Conservation (phyloP, 148 eudicot species). For the Talinum fruticosum region DNA sequence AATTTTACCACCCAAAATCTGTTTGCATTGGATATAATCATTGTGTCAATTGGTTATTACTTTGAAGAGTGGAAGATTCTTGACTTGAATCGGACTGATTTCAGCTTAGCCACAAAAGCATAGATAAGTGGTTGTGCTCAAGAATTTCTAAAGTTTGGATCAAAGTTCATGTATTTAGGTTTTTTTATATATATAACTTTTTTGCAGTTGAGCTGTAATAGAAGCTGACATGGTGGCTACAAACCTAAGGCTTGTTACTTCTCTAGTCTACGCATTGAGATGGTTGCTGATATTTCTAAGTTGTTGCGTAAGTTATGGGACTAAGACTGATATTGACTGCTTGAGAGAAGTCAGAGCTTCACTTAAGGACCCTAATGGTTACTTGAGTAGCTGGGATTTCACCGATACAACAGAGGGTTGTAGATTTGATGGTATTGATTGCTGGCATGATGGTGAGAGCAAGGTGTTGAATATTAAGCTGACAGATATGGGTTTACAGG, state of each 20-base stretch:
- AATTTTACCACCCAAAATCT: too few species aligned
- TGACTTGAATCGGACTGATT: conserved; percentile 10
- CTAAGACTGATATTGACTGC: conserved; percentile 34
- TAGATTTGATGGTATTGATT: conserved; percentile 36
- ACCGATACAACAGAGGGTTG: conserved; percentile 37
- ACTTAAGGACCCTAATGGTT: conserved; percentile 32
- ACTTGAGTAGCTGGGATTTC: conserved; percentile 39
- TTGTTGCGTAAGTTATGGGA: conserved; percentile 25
- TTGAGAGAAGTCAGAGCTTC: conserved; percentile 19
- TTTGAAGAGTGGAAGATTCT: background rate
- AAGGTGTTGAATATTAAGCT: conserved; percentile 37
- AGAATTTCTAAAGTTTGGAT: background rate
- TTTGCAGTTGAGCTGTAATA: conserved; percentile 10
- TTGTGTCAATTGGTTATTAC: conserved; percentile 3
- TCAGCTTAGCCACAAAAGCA: background rate
- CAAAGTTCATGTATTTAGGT: conserved; percentile 8
- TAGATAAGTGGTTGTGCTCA: background rate
- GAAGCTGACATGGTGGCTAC: conserved; percentile 16
- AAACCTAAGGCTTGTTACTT: background rate
- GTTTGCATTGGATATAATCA: too few species aligned
- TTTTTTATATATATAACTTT: too few species aligned
- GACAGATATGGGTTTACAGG: too few species aligned
- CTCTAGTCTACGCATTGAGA: conserved; percentile 20
- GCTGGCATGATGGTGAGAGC: conserved; percentile 47
- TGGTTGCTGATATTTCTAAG: conserved; percentile 24